Base-by-base conservation (phyloP, 257 asterid species). In the Ligustrum vulgare region DNA sequence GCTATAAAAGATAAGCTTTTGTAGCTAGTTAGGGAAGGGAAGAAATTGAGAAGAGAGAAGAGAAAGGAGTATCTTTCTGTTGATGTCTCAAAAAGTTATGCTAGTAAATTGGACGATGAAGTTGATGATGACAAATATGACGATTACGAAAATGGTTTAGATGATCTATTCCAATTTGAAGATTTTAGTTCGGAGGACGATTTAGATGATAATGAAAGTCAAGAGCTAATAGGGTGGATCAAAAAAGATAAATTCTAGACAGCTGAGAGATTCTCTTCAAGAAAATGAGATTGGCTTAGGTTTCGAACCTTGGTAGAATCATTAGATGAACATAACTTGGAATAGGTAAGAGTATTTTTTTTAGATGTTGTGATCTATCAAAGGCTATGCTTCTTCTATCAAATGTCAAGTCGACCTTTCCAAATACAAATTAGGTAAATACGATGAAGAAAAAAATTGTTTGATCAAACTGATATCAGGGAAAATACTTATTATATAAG, bases 11-110 rank as follows among this genome's bases (percentile, higher is more conserved):
- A 88, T 45, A 84, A 91, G 82, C 73, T 91, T 82, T 79, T 87
- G 86, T 75, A 81, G 80, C 88, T 95, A 5, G 90, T 91, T 8
- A 71, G 85, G 37, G 90, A 88, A 85, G 98, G 97, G 71, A 88
- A 89, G 88, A 89, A 74, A 86, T 70, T 94, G 86, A 82, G 90
- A 65, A 83, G 89, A 78, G 95, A 94, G 82, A 82, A 76, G 82
- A 89, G 83, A 49, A 88, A 69, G 75, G 88, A 71, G 65, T 35
- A 41, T 70, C 4, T 70, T 62, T 56, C 72, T 10, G 75, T 70
- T 1, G 84, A 73, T 28, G 56, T 51, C 20, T 64, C 70, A 34
- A 72, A 58, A 66, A 58, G 32, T 12, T 10, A 69, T 31, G 72
- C 54, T 25, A 31, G 63, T 72, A 78, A 43, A 62, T 75, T 32